Base-by-base conservation (phyloP, 2,329 filamentous ascomycete genomes). In the Hymenoscyphus repandus region DNA sequence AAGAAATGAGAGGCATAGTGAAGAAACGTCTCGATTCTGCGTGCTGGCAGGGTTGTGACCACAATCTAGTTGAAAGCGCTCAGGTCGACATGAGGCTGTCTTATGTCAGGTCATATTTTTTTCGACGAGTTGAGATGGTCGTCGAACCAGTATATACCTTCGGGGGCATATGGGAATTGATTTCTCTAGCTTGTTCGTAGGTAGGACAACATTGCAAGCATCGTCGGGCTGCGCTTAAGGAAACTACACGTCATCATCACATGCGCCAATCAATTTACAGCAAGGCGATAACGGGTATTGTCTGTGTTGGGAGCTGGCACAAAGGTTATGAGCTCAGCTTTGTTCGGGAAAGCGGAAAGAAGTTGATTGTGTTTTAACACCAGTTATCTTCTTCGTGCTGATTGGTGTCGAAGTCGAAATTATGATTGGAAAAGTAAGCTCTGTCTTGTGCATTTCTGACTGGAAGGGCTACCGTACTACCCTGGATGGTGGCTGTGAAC, bases 1-100 rank as follows among this genome's bases (percentile, higher is more conserved):
- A 17, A 31, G 46, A 27, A 20, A 44, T 54, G 43, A 59, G 51
- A 33, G 51, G 42, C 52, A 58, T 56, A 11, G 31, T 51, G 17
- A 38, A n/a, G 7, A 13, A 31, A 9, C 6, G 20, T 22, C 30
- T 41, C 10, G 17, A 4, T 3, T 41, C 17, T 2, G 22, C n/a
- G n/a, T n/a, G n/a, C n/a, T n/a, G n/a, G n/a, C n/a, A n/a, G n/a
- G n/a, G n/a, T n/a, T n/a, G n/a, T n/a, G n/a, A n/a, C 27, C 6
- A 15, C 17, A 12, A 22, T n/a, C 6, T 11, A 15, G 30, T 31
- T 12, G 9, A 17, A 45, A 15, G 15, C 9, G 2, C 11, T n/a
- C 27, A 17, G n/a, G 22, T 31, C n/a, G 22, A 33, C 12, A 32
- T 15, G 30, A 45, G 18, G 7, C 20, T 34, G 15, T 3, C 11